A percentile compares a stretch with the other conserved stretches of the same genome.
phyloP scores from a whole-genome alignment of 2,329 filamentous ascomycete species.

The Colletotrichum sp. region DNA sequence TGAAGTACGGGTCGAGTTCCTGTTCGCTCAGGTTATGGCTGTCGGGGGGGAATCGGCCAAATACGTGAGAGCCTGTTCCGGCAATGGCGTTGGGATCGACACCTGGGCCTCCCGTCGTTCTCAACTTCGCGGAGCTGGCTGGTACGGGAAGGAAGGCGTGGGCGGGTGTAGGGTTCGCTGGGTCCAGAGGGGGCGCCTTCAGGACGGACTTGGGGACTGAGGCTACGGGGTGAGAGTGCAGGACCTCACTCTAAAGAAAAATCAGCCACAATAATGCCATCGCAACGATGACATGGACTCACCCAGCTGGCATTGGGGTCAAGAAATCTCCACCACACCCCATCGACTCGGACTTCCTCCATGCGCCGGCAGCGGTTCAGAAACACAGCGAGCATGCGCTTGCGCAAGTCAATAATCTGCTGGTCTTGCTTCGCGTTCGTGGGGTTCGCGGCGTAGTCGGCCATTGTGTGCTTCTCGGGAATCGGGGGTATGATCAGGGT shows the following conservation, averaged over 20 bases:
- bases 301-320: slow-evolving; percentile 99
- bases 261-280: slow-evolving; percentile 27
- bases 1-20: slow-evolving; percentile 95
- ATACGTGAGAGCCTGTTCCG: slow-evolving; percentile 58
- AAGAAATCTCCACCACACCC: slow-evolving; percentile 96
- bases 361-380: slow-evolving; percentile 91
- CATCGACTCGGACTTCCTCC: slow-evolving; percentile 90
- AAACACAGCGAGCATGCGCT: slow-evolving; percentile 96
- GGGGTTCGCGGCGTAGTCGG: slow-evolving; percentile 96
- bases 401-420: slow-evolving; percentile 93
- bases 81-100: slow-evolving; percentile 39
- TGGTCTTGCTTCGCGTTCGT: slow-evolving; percentile 98
- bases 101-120: slow-evolving; percentile 46
- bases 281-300: slow-evolving; percentile 29
- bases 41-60: slow-evolving; percentile 83
- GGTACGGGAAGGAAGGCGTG: slow-evolving; percentile 90
- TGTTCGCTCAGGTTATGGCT: slow-evolving; percentile 80
- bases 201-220: slow-evolving; percentile 93
- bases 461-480: slow-evolving; percentile 98
- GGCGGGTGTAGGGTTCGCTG: slow-evolving; percentile 87
- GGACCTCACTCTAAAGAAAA: slow-evolving; percentile 78
- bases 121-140: slow-evolving; percentile 84
- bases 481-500: slow-evolving; percentile 96
- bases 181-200: slow-evolving; percentile 92
- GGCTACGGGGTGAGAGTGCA: slow-evolving; percentile 87